Conservation (phyloP, 352 stramenopile species). For the Blastocystis sp. region DNA sequence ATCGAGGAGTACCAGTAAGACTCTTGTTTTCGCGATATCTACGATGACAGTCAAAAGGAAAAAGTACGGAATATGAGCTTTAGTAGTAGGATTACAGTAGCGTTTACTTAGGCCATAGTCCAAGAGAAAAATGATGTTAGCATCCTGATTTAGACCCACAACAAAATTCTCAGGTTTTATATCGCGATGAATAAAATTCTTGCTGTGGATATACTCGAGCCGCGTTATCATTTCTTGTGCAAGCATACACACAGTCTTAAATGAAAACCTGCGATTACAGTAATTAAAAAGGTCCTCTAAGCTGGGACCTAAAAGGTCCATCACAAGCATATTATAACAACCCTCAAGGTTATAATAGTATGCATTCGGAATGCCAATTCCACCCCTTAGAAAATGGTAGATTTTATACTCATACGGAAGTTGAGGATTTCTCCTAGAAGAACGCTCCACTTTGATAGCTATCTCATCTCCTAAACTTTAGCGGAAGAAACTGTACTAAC, state of each 20-base stretch:
- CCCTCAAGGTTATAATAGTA: slow-evolving; percentile 94
- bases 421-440: slow-evolving; percentile 85
- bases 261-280: slow-evolving; percentile 79
- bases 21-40: slow-evolving; percentile 87
- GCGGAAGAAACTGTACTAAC: slow-evolving; percentile 65
- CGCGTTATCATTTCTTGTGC: slow-evolving; percentile 81
- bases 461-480: slow-evolving; percentile 68
- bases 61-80: slow-evolving; percentile 79
- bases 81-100: slow-evolving; percentile 82
- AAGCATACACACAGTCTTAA: slow-evolving; percentile 86
- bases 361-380: slow-evolving; percentile 91
- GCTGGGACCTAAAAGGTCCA: slow-evolving; percentile 93
- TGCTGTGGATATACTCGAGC: slow-evolving; percentile 87
- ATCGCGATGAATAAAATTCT: slow-evolving; percentile 87
- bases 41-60: slow-evolving; percentile 64
- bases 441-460: slow-evolving; percentile 95
- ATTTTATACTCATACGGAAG: slow-evolving; percentile 99
- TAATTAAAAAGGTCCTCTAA: slow-evolving; percentile 90
- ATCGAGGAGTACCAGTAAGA: slow-evolving; percentile 84
- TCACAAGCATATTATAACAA: slow-evolving; percentile 98
- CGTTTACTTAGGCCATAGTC: slow-evolving; percentile 88
- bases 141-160: slow-evolving; percentile 79
- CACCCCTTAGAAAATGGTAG: slow-evolving; percentile 95
- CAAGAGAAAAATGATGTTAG: slow-evolving; percentile 85
- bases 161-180: slow-evolving; percentile 92